Base-by-base conservation (phyloP, 2,329 filamentous ascomycete genomes). In the Pseudocercospora eumusae region DNA sequence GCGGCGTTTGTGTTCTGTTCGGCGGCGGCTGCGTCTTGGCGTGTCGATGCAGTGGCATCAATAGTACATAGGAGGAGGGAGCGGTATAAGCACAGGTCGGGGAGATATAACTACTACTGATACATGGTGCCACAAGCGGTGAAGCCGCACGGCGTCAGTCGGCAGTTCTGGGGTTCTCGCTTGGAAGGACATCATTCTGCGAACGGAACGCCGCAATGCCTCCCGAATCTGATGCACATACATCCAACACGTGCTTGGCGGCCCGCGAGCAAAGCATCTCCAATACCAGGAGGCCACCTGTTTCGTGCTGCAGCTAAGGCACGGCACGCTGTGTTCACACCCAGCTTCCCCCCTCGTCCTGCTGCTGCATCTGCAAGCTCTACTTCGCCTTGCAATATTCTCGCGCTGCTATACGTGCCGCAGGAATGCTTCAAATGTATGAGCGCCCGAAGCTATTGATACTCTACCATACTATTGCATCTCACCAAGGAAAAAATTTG, bases 1-100 rank as follows among this genome's bases (percentile, higher is more conserved):
- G 57, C 33, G 42, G 27, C 56, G 33, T 49, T 40, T 50, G 56
- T 62, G 56, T 59, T 62, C 49, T 49, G 61, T 57, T 54, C 52
- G 52, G 52, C 52, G 31, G 49, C 49, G 23, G n/a, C n/a, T n/a
- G n/a, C n/a, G n/a, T n/a, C n/a, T n/a, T n/a, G n/a, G n/a, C n/a
- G n/a, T n/a, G n/a, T n/a, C n/a, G n/a, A n/a, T n/a, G 50, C 50
- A 28, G 50, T 23, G 20, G 50, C 28, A n/a, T n/a, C 20, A 45
- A 31, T 57, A 18, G 20, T 54, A n/a, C n/a, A n/a, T n/a, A n/a
- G n/a, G n/a, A 27, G 27, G 9, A 23, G 20, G 54, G 27, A 45
- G 36, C 31, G 13, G 54, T 57, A 23, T 25, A n/a, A 57, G 54
- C 54, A 44, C 21, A 57, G 54, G 23, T n/a, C n/a, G 50, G 50